Base-by-base conservation (phyloP, 2,329 filamentous ascomycete species). In the Stachybotrys chlorohalonatus region DNA sequence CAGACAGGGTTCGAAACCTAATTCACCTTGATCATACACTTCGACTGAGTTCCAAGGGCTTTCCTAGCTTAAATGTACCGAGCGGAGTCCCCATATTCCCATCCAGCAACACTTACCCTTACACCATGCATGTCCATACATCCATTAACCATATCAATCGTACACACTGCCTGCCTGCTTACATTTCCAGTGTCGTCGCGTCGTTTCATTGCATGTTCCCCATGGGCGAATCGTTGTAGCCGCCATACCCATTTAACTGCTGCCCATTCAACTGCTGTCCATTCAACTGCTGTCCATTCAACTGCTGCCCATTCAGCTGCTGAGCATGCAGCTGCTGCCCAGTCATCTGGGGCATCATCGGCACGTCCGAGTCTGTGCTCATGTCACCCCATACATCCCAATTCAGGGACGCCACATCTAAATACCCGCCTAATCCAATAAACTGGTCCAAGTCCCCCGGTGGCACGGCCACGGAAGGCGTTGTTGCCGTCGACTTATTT, bases 301-400 rank as follows among this genome's bases (percentile, higher is more conserved):
- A 59, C 16, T 59, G 61, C 52, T 24, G 24, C 24, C 24, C 24
- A 24, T 24, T 24, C 24, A 24, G 4, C 24, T 24, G 24, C 24
- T 24, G 24, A 2, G 2, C 24, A 24, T 24, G 2, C 24, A 24
- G 24, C 24, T 24, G 24, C 24, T 24, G 24, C 24, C 52, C 60
- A n/a, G 60, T 55, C 57, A 67, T 59, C 16, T 59, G 61, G 2
- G 60, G 60, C 55, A 69, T 58, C 36, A 0, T 61, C 60, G 39
- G 65, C 48, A 69, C 66, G 9, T 62, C 61, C 32, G 64, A 62
- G 31, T 59, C 54, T 46, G 61, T 60, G 5, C 59, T 63, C 55
- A 66, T 58, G 53, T 65, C 64, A 15, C 64, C 68, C 66, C 73
- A 76, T 63, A 78, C 69, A 53, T 78, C 75, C 71, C 76, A 77